Percentiles rank a stretch among this genome's conserved stretches.
phyloP scores from a whole-genome alignment of 768 basidiomycete species.

The Russula griseocarnosa region DNA sequence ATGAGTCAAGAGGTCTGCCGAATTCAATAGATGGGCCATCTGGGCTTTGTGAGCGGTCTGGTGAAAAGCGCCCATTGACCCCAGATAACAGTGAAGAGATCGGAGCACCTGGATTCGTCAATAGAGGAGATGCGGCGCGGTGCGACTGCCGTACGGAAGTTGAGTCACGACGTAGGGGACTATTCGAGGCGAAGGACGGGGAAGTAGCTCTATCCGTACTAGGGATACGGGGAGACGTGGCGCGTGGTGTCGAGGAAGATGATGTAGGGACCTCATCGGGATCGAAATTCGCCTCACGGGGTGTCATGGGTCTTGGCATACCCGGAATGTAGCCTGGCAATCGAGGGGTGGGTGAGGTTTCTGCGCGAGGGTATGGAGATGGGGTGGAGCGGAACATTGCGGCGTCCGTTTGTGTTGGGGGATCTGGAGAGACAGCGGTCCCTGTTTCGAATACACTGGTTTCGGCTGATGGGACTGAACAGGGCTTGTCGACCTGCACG shows the following conservation, averaged over 20 bases:
- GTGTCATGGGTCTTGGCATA: constrained; percentile 89
- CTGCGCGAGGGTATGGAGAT: constrained; percentile 51
- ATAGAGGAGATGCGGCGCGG: constrained; percentile 47
- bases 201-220: constrained; percentile 34
- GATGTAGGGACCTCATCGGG: constrained; percentile 69
- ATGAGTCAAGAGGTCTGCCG: constrained; percentile 39
- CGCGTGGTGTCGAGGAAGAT: constrained; percentile 69
- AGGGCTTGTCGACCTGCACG: constrained; percentile 8
- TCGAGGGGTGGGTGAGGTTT: constrained; percentile 48
- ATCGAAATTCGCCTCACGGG: constrained; percentile 63
- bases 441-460: constrained; percentile 53
- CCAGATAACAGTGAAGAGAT: constrained; percentile 44
- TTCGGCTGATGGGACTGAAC: background rate
- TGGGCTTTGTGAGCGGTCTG: constrained; percentile 39
- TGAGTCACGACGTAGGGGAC: constrained; percentile 52
- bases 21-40: constrained; percentile 29
- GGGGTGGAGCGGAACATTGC: constrained; percentile 58
- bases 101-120: constrained; percentile 36
- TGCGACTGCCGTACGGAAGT: constrained; percentile 43
- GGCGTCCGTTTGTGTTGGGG: constrained; percentile 43
- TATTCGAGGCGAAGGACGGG: constrained; percentile 38
- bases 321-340: constrained; percentile 85
- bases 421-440: constrained; percentile 69
- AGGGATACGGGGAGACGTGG: constrained; percentile 57
- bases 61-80: constrained; percentile 62